These are phyloP conservation scores for Colletotrichum navitas DNA, from an alignment of 2,329 filamentous ascomycete species.

Conservation along the genomic window DNA sequence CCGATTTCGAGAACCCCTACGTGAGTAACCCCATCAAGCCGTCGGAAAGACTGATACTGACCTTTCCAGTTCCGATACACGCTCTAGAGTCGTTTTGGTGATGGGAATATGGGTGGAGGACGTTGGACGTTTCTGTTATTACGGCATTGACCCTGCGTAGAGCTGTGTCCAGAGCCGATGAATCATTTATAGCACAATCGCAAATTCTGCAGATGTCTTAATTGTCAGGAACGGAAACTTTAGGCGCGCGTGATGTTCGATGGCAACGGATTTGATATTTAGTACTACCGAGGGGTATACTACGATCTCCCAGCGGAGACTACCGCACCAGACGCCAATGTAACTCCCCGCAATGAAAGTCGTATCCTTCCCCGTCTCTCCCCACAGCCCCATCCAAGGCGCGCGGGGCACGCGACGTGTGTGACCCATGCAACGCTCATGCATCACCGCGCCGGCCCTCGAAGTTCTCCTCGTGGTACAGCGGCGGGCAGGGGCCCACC, in stretches of 20 bases:
- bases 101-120: no score
- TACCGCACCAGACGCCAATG: neutral
- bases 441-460: neutral
- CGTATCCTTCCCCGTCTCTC: neutral
- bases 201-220: neutral
- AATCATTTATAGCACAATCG: neutral
- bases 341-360: no score
- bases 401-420: no score
- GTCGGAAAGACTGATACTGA: neutral
- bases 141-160: no score
- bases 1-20: slow-evolving; percentile 55
- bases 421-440: neutral
- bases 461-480: slow-evolving; percentile 22
- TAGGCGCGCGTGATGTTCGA: no score
- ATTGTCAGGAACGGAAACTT: neutral
- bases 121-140: neutral
- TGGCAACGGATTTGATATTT: neutral
- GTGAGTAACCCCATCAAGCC: slow-evolving; percentile 42
- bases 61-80: slow-evolving; percentile 7
- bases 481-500: slow-evolving; percentile 48
- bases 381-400: neutral
- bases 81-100: neutral
- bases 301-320: neutral
- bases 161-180: neutral
- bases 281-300: slow-evolving; percentile 11